These are phyloP conservation scores for Tricholoma matsutake DNA, from an alignment of 768 basidiomycete species.

Conservation along the genomic window DNA sequence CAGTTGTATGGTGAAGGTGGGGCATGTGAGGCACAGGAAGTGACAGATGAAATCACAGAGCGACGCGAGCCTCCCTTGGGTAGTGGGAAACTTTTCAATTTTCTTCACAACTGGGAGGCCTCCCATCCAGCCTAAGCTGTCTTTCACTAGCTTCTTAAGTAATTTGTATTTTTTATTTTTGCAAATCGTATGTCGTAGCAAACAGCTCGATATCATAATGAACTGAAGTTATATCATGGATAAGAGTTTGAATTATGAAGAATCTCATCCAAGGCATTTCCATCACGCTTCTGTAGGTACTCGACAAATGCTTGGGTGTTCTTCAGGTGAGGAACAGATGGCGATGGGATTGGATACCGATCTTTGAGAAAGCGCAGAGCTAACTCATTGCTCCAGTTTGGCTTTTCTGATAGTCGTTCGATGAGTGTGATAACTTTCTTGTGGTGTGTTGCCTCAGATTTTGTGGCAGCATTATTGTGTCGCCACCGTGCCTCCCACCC, in stretches of 20 bases:
- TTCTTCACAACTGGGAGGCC: conserved; percentile 2
- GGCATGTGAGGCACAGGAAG: not conserved
- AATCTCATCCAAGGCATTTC: not conserved
- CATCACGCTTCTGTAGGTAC: conserved; percentile 10
- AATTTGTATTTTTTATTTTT: conserved; percentile 1
- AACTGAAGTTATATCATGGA: not conserved
- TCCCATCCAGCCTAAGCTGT: not conserved
- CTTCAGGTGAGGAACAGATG: conserved; percentile 4
- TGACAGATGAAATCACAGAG: not conserved
- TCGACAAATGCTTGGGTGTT: conserved; percentile 13
- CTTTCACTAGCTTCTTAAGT: not conserved
- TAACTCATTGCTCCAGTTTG: conserved; percentile 17
- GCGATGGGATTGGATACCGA: conserved; percentile 16
- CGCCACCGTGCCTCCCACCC: conserved; percentile 21
- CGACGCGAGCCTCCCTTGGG: not conserved
- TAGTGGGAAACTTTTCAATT: conserved; percentile 1
- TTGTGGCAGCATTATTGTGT: conserved; percentile 16
- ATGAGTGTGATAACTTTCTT: conserved; percentile 22
- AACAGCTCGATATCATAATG: not conserved
- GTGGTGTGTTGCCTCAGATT: conserved; percentile 20
- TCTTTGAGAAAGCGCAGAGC: conserved; percentile 22
- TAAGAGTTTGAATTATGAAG: not conserved
- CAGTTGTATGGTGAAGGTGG: not conserved
- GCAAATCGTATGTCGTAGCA: not conserved
- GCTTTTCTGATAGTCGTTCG: conserved; percentile 13